phyloP scores from a whole-genome alignment of 257 asterid species.

The Eustoma russellianum region DNA sequence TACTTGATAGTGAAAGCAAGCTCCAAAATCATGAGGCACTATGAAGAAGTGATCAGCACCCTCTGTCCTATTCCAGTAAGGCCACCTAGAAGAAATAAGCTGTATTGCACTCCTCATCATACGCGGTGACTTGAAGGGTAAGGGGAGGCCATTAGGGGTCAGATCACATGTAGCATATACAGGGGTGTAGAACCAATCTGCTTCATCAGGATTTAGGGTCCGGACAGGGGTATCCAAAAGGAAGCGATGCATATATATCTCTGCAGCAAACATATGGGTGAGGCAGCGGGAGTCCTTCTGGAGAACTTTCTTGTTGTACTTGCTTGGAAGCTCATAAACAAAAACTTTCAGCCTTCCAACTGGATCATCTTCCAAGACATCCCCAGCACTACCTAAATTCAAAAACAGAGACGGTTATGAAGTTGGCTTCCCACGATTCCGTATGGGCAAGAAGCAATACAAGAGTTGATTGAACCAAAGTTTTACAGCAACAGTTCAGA shows the following conservation, averaged over 20 bases:
- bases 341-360: constrained; percentile 73
- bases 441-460: too few species aligned
- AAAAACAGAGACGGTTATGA: not conserved
- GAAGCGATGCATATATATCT: constrained; percentile 80
- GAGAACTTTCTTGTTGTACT: constrained; percentile 64
- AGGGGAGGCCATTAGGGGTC: constrained; percentile 83
- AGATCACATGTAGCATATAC: constrained; percentile 80
- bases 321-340: constrained; percentile 81
- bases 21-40: constrained; percentile 82
- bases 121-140: constrained; percentile 80
- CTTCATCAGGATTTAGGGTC: constrained; percentile 85
- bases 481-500: too few species aligned
- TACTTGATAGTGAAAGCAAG: constrained; percentile 89
- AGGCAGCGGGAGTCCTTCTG: constrained; percentile 81
- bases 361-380: constrained; percentile 86
- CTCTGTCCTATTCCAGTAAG: constrained; percentile 86
- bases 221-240: constrained; percentile 70
- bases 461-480: too few species aligned
- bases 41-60: constrained; percentile 96
- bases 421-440: too few species aligned
- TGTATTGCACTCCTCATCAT: constrained; percentile 94
- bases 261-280: constrained; percentile 95
- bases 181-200: constrained; percentile 90
- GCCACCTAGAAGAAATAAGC: constrained; percentile 81
- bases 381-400: constrained; percentile 85